These are phyloP conservation scores for Aureobasidium sp. DNA, from an alignment of 2,329 filamentous ascomycete genomes.

Conservation along the genomic window DNA sequence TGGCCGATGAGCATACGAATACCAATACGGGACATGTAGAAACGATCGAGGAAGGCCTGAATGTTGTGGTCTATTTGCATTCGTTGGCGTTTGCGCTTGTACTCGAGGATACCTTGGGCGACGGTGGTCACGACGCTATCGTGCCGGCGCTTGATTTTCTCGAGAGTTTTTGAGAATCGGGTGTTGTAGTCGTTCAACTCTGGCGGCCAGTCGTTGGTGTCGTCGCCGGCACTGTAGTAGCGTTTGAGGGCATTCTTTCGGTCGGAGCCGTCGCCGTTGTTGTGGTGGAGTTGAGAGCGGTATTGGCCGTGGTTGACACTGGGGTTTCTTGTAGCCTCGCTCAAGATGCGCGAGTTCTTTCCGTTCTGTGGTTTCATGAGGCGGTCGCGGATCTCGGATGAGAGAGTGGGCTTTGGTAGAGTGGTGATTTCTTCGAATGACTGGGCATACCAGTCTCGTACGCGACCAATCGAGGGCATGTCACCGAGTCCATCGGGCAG, in stretches of 20 bases:
- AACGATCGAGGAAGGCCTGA: slow-evolving; percentile 93
- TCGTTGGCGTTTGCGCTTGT: slow-evolving; percentile 90
- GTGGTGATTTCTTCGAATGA: slow-evolving; percentile 98
- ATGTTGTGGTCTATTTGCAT: slow-evolving; percentile 99
- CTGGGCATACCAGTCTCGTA: slow-evolving; percentile 98
- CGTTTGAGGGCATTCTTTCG: slow-evolving; percentile 49
- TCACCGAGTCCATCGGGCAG: slow-evolving; percentile 93
- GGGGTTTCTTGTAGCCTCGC: slow-evolving; percentile 81
- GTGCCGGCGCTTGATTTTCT: slow-evolving; percentile 92
- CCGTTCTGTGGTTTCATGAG: slow-evolving; percentile 62
- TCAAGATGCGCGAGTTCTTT: slow-evolving; percentile 60
- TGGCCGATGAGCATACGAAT: slow-evolving; percentile 99
- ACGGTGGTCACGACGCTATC: slow-evolving; percentile 97
- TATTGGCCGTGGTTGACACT: slow-evolving; percentile 83
- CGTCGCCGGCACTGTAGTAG: slow-evolving; percentile 84
- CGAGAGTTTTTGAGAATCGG: slow-evolving; percentile 77
- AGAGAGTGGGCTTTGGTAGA: slow-evolving; percentile 69
- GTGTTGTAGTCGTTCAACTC: slow-evolving; percentile 93
- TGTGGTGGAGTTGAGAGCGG: slow-evolving; percentile 49
- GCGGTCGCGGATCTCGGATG: slow-evolving; percentile 67
- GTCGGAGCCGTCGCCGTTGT: slow-evolving; percentile 44
- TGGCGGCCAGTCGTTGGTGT: slow-evolving; percentile 82
- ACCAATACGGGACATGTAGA: slow-evolving; percentile 99
- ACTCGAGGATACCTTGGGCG: slow-evolving; percentile 94
- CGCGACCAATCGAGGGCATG: slow-evolving; percentile 92